Evolutionary conservation across 169 alveolate species (phyloP), one percentile per base, ranked within the genome.

Genomic region (Besnoitia besnoiti): DNA sequence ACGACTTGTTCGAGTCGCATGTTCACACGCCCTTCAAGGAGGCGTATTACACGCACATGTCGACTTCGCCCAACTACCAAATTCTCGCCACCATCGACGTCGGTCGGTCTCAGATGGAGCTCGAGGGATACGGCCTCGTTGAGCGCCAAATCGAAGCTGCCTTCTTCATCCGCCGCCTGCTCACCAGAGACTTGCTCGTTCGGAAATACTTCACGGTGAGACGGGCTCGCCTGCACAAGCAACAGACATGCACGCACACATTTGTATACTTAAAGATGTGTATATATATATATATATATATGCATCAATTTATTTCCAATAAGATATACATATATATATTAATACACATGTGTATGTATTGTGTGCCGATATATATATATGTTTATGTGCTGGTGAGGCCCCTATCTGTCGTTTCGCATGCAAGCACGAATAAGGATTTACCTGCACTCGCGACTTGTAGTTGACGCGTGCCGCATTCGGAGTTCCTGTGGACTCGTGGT

Each of bases 61-160:
- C 95, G 42, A 95, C 96, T 14, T 95, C 96, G 8, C 96, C 96
- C 5, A 95, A 95, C 89, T 95, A 95, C 84, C 96, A 95, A 61
- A 93, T 95, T 0, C 44, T 93, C 55, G 95, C 95, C 35, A 93
- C 96, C 44, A 90, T 94, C 67, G 96, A 94, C 90, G 96, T 94
- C 40, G 96, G 96, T 10, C 79, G 96, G 59, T 94, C 96, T 55
- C 96, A 94, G 50, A 94, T 94, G 96, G 96, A 92, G 73, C 85
- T 94, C 82, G 96, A 94, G 77, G 96, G 96, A 84, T 92, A 94
- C 93, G 92, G 94, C 14, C 88, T 94, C 19, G 96, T 94, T 4
- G 95, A 94, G 75, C 62, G 93, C 42, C 96, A 94, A 79, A 87
- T 92, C 14, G 96, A 94, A 90, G 95, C 96, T 2, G 96, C 96